These are phyloP conservation scores for Leucosporidium yakuticum DNA, from an alignment of 768 basidiomycete species.

Conservation along the genomic window DNA sequence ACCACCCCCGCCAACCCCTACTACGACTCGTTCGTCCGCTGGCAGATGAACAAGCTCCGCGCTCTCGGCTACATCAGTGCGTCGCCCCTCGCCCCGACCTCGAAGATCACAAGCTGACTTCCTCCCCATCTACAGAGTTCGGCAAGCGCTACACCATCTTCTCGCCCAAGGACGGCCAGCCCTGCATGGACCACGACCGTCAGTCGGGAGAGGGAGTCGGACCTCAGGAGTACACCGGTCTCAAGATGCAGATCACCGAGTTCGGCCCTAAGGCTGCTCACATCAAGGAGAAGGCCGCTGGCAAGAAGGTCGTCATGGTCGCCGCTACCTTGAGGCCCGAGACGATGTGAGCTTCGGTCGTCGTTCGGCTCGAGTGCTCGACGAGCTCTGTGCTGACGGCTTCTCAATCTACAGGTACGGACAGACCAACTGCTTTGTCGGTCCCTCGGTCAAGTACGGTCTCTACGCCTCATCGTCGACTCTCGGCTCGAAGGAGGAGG, in stretches of 20 bases:
- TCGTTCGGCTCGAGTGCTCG: neutral
- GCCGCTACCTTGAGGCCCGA: constrained; percentile 94
- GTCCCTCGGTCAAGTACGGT: constrained; percentile 82
- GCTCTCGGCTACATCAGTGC: constrained; percentile 72
- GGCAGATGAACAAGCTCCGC: constrained; percentile 94
- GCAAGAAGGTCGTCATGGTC: constrained; percentile 81
- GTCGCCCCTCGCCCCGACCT: neutral
- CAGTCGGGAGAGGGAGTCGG: constrained; percentile 88
- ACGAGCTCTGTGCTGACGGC: neutral
- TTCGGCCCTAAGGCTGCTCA: constrained; percentile 69
- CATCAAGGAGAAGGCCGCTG: constrained; percentile 53
- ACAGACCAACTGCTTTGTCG: constrained; percentile 96
- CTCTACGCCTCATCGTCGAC: constrained; percentile 75
- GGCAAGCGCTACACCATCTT: constrained; percentile 98
- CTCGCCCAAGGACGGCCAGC: constrained; percentile 96
- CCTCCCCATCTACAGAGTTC: constrained; percentile 51
- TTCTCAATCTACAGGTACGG: constrained; percentile 64
- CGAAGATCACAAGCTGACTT: neutral
- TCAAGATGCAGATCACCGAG: constrained; percentile 87
- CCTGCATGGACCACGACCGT: constrained; percentile 99
- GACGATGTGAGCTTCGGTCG: constrained; percentile 65
- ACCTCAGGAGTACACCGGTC: constrained; percentile 87
- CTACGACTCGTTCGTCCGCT: constrained; percentile 92
- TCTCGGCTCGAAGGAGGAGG: constrained; percentile 47
- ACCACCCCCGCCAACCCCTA: constrained; percentile 96